These are phyloP conservation scores for Microthyrium microscopicum DNA, from an alignment of 2,329 filamentous ascomycete genomes.

Conservation along the genomic window DNA sequence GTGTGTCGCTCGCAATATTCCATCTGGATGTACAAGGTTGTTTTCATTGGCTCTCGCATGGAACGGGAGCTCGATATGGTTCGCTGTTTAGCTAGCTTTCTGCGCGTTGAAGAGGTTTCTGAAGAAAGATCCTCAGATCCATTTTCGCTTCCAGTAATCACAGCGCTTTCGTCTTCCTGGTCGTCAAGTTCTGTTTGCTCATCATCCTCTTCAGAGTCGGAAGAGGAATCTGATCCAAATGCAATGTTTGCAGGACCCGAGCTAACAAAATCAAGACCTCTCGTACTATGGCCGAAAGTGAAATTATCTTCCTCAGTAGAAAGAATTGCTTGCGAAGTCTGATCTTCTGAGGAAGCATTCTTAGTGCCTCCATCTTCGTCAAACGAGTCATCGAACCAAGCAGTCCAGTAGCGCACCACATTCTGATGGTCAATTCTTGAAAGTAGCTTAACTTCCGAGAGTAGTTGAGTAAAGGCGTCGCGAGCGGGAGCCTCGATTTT, in stretches of 20 bases:
- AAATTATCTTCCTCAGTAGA: slow-evolving; percentile 17
- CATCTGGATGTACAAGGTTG: slow-evolving; percentile 93
- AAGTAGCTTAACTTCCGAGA: slow-evolving; percentile 73
- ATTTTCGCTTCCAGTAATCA: neutral
- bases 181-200: slow-evolving; percentile 13
- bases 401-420: slow-evolving; percentile 81
- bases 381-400: slow-evolving; percentile 69
- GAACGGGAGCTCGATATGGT: slow-evolving; percentile 30
- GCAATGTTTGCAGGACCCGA: slow-evolving; percentile 64
- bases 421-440: slow-evolving; percentile 86
- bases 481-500: slow-evolving; percentile 78
- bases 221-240: slow-evolving; percentile 48
- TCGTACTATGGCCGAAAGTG: slow-evolving; percentile 54
- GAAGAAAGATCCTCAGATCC: slow-evolving; percentile 5
- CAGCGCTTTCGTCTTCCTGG: slow-evolving; percentile 20
- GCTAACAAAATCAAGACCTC: slow-evolving; percentile 76
- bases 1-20: slow-evolving; percentile 94
- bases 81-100: slow-evolving; percentile 15
- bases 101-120: slow-evolving; percentile 22
- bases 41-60: slow-evolving; percentile 40
- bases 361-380: slow-evolving; percentile 7
- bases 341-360: slow-evolving; percentile 12
- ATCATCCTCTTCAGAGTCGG: slow-evolving; percentile 16
- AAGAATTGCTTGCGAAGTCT: slow-evolving; percentile 16
- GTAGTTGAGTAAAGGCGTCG: slow-evolving; percentile 56